phyloP scores from a whole-genome alignment of 2,329 filamentous ascomycete species.

The Colletotrichum echinochloae region DNA sequence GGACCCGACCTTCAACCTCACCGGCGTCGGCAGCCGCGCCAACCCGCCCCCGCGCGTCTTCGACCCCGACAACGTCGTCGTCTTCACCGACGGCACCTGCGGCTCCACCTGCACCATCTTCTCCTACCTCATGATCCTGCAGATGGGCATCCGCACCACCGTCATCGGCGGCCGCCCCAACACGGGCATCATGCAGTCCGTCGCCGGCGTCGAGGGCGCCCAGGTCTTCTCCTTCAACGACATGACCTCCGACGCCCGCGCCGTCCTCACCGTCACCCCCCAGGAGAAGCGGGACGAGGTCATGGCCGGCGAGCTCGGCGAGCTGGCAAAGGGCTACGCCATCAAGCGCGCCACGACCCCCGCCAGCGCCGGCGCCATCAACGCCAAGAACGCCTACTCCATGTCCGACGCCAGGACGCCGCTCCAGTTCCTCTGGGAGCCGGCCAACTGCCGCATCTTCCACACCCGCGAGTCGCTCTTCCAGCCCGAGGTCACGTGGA shows the following conservation, averaged over 20 bases:
- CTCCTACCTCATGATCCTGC: slow-evolving; percentile 63
- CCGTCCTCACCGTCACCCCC: slow-evolving; percentile 44
- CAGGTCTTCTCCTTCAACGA: slow-evolving; percentile 50
- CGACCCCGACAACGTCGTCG: slow-evolving; percentile 62
- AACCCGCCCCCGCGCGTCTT: slow-evolving; percentile 61
- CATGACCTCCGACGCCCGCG: slow-evolving; percentile 46
- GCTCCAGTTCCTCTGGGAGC: slow-evolving; percentile 59
- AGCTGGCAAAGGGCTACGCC: slow-evolving; percentile 51
- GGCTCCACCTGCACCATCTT: slow-evolving; percentile 68
- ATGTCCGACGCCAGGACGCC: slow-evolving; percentile 50
- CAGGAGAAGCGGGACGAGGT: slow-evolving; percentile 41
- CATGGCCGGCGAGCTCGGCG: slow-evolving; percentile 44
- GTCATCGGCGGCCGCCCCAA: slow-evolving; percentile 59
- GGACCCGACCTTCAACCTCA: slow-evolving; percentile 54
- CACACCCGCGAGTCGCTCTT: slow-evolving; percentile 58
- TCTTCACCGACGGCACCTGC: slow-evolving; percentile 67
- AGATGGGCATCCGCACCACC: slow-evolving; percentile 61
- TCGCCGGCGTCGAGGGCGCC: slow-evolving; percentile 62
- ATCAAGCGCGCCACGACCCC: slow-evolving; percentile 45
- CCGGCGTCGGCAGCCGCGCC: slow-evolving; percentile 54
- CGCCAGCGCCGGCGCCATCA: slow-evolving; percentile 46
- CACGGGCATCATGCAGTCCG: slow-evolving; percentile 60
- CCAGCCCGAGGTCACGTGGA: slow-evolving; percentile 56
- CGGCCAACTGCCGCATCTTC: slow-evolving; percentile 60
- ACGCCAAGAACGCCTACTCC: slow-evolving; percentile 53